Conservation (phyloP, 768 basidiomycete genomes). For the Russula sp. region DNA sequence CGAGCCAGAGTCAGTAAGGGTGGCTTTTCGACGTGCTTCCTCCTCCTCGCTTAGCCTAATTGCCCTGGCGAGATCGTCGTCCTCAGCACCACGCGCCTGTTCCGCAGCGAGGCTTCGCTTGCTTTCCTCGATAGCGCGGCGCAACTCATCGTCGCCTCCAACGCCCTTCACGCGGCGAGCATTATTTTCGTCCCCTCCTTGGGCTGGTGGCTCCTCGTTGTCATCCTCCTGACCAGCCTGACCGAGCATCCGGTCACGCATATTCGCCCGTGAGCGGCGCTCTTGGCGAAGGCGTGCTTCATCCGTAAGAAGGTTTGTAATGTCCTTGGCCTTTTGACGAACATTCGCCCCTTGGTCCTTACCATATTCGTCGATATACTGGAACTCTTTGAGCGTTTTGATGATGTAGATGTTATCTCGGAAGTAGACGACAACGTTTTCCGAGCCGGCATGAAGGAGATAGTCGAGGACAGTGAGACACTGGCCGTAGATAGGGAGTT, state of each 20-base stretch:
- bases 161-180: slow-evolving; percentile 28
- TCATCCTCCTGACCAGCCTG: slow-evolving; percentile 40
- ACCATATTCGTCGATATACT: slow-evolving; percentile 88
- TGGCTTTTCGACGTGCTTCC: slow-evolving; percentile 65
- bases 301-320: slow-evolving; percentile 88
- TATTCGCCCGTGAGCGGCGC: slow-evolving; percentile 72
- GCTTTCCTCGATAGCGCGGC: slow-evolving; percentile 83
- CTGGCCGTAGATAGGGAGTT: slow-evolving; percentile 30
- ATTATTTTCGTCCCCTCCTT: slow-evolving; percentile 41
- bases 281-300: slow-evolving; percentile 80
- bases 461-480: slow-evolving; percentile 94
- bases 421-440: slow-evolving; percentile 98
- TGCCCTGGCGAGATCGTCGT: slow-evolving; percentile 78
- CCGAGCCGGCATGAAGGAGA: slow-evolving; percentile 90
- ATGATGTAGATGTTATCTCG: slow-evolving; percentile 94
- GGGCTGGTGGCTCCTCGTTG: slow-evolving; percentile 25
- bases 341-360: slow-evolving; percentile 99
- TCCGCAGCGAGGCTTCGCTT: slow-evolving; percentile 69
- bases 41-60: slow-evolving; percentile 86
- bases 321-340: slow-evolving; percentile 95
- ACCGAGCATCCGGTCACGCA: slow-evolving; percentile 92
- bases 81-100: slow-evolving; percentile 57
- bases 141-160: slow-evolving; percentile 65
- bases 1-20: slow-evolving; percentile 58
- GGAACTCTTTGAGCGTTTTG: slow-evolving; percentile 99